Evolutionary conservation across 768 basidiomycete genomes (phyloP).

Genomic region (Pleurotus eryngii): DNA sequence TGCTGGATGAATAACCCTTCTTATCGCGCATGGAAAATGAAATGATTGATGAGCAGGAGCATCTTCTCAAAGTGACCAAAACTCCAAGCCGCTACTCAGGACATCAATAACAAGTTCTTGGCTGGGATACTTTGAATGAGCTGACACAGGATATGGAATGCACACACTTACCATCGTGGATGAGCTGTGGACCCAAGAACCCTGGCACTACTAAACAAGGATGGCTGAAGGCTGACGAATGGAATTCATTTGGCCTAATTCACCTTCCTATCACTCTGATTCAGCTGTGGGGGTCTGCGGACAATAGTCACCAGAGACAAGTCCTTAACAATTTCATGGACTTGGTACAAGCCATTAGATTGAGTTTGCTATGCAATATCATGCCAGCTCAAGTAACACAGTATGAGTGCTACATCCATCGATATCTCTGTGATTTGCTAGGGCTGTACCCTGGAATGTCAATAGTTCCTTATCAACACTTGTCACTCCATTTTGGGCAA

Average conservation of each 20-base stretch:
- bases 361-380: constrained; percentile 23
- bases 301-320: constrained; percentile 7
- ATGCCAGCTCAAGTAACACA: constrained; percentile 15
- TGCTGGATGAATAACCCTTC: neutral
- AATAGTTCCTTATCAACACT: constrained; percentile 35
- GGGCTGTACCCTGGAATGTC: constrained; percentile 25
- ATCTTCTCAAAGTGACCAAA: neutral
- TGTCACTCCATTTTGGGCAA: constrained; percentile 32
- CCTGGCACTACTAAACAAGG: too few species aligned
- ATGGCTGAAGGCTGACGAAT: constrained; percentile 20
- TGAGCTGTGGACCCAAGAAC: neutral
- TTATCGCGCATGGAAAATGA: neutral
- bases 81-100: neutral
- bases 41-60: neutral
- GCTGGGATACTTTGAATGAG: neutral
- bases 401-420: constrained; percentile 25
- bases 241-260: constrained; percentile 28
- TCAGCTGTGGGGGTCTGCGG: constrained; percentile 29
- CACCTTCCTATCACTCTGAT: constrained; percentile 33
- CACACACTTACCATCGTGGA: constrained; percentile 17
- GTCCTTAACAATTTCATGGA: constrained; percentile 31
- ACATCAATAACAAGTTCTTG: constrained; percentile 2
- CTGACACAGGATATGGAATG: constrained; percentile 14
- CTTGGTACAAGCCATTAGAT: constrained; percentile 28
- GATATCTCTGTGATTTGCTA: constrained; percentile 27